phyloP scores from a whole-genome alignment of 2,329 filamentous ascomycete species.

The Cucurbitaria berberidis region DNA sequence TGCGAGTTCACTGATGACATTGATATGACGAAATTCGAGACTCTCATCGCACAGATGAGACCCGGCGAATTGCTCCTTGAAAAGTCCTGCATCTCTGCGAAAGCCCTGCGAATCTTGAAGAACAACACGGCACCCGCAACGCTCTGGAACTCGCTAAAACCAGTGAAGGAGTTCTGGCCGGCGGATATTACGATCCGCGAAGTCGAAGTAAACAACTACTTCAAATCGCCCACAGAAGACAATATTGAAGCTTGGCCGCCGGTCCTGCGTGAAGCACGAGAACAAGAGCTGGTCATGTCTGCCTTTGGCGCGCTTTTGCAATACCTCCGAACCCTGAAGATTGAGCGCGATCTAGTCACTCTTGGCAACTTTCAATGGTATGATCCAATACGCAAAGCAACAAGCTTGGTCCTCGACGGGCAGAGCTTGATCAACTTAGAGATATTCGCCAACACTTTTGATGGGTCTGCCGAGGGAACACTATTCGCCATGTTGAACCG shows the following conservation, averaged over 20 bases:
- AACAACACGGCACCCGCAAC: conserved; percentile 93
- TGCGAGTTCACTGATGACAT: conserved; percentile 90
- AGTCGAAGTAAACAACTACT: conserved; percentile 80
- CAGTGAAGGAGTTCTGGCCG: conserved; percentile 88
- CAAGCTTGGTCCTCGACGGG: conserved; percentile 89
- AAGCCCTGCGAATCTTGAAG: conserved; percentile 89
- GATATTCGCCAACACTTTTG: conserved; percentile 90
- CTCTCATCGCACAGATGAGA: conserved; percentile 88
- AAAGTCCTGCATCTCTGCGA: conserved; percentile 81
- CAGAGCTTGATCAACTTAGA: conserved; percentile 99
- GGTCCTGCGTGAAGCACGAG: conserved; percentile 71
- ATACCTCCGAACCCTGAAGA: conserved; percentile 82
- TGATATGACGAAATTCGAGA: conserved; percentile 96
- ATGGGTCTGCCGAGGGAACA: conserved; percentile 83
- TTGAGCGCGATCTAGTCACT: conserved; percentile 84
- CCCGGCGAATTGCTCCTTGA: conserved; percentile 90
- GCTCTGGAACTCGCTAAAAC: conserved; percentile 92
- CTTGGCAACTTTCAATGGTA: conserved; percentile 92
- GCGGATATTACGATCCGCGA: conserved; percentile 82
- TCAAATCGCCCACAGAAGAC: conserved; percentile 64
- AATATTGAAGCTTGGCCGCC: conserved; percentile 77
- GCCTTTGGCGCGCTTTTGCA: conserved; percentile 87
- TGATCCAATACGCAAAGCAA: conserved; percentile 87
- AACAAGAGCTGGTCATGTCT: conserved; percentile 86
- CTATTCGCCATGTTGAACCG: conserved; percentile 90